Evolutionary conservation across 768 basidiomycete species (phyloP), one percentile per base, ranked within the genome.

Genomic region (Pleurotus giganteus): DNA sequence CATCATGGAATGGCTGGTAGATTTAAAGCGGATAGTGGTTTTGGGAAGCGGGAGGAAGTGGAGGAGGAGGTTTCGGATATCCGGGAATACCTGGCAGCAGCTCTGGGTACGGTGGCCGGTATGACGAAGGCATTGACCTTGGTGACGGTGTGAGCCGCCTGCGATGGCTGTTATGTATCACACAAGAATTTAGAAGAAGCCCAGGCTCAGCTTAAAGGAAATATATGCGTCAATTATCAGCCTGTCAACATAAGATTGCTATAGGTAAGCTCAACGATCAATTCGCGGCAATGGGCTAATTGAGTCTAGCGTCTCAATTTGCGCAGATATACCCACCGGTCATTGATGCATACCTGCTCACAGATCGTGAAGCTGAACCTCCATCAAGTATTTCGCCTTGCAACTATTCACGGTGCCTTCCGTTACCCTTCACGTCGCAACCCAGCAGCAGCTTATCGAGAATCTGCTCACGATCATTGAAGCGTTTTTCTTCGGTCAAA

Each of bases 281-380:
- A 15, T 34, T 28, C 37, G 27, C 27, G 1, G 11, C 3, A 15
- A 26, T 24, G 4, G 47, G 2, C 34, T 29, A 19, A 31, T 9
- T 26, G 49, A 11, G 29, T 24, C 24, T 24, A 94, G 93, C 91
- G 8, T 84, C 87, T 4, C 89, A 88, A 61, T 94, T 94, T 66
- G 88, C 91, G 0, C 81, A 80, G 51, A 84, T 92, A 8, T 99
- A 98, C 69, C 87, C 87, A 54, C 80, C 86, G 6, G 77, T 98
- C 46, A 89, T 95, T 61, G 91, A 96, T 61, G 84, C 92, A 2
- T 98, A 95, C 70, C 84, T 98, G 7, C 83, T 96, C 42, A 83
- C 90, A 19, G 97, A 98, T 62, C 83, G 95, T 11, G 96, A 99
- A 66, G 88, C 91, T 0, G 97, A 99, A 93, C 92, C 5, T 94